These are phyloP conservation scores for Populus hybrid DNA, from an alignment of 441 rosid species.

Conservation along the genomic window DNA sequence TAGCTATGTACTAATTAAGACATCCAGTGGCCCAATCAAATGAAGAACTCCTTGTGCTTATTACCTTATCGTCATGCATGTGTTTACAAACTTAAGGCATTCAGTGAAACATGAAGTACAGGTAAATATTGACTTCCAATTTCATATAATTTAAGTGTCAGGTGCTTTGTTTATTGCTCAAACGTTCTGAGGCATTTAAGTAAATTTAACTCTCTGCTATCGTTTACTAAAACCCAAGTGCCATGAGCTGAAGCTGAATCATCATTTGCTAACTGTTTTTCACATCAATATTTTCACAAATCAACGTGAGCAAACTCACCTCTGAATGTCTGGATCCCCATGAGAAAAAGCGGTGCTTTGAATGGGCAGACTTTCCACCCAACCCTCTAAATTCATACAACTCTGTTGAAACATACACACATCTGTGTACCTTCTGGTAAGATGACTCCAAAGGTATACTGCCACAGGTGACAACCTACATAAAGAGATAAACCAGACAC, in stretches of 20 bases:
- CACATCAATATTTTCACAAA: not conserved
- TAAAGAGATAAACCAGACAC: constrained; percentile 1
- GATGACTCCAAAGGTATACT: constrained; percentile 81
- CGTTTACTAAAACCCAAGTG: not conserved
- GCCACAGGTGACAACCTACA: constrained; percentile 94
- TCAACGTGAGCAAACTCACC: constrained; percentile 39
- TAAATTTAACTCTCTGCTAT: not conserved
- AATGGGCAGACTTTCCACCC: constrained; percentile 68
- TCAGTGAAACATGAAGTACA: not conserved
- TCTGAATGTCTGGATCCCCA: constrained; percentile 89
- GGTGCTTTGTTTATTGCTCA: not conserved
- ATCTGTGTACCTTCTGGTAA: constrained; percentile 71
- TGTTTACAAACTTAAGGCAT: not conserved
- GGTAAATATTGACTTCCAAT: not conserved
- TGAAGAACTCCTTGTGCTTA: not conserved
- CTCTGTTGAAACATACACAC: constrained; percentile 80
- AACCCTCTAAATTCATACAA: constrained; percentile 76
- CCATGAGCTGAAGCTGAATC: not conserved
- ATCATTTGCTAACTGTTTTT: not conserved
- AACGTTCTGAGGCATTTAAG: not conserved
- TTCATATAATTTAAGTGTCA: not conserved
- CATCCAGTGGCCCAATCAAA: not conserved
- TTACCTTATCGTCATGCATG: not conserved
- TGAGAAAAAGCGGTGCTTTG: constrained; percentile 72
- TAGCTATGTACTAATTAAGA: not conserved